phyloP scores from a whole-genome alignment of 2,329 filamentous ascomycete species.

The Didymella lethalis region DNA sequence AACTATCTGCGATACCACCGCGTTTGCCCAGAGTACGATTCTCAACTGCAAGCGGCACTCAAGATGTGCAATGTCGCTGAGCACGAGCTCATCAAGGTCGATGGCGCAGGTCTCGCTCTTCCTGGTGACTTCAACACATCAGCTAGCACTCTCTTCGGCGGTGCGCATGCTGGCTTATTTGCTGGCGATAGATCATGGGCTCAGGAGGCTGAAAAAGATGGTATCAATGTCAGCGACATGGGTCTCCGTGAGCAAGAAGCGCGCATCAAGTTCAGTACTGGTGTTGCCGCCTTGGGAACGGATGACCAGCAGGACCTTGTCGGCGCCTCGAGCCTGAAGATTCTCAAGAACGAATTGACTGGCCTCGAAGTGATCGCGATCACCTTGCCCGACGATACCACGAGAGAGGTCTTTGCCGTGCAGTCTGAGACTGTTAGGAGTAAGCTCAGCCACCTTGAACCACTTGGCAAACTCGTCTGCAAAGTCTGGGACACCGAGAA shows the following conservation, averaged over 20 bases:
- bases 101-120: slow-evolving; percentile 61
- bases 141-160: slow-evolving; percentile 72
- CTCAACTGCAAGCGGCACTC: slow-evolving; percentile 72
- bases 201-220: slow-evolving; percentile 33
- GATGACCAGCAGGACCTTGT: slow-evolving; percentile 53
- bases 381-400: slow-evolving; percentile 54
- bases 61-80: slow-evolving; percentile 71
- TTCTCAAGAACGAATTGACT: slow-evolving; percentile 32
- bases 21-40: slow-evolving; percentile 81
- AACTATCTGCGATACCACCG: slow-evolving; percentile 85
- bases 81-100: slow-evolving; percentile 69
- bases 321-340: slow-evolving; percentile 25
- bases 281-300: slow-evolving; percentile 57
- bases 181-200: slow-evolving; percentile 55
- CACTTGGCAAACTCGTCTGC: slow-evolving; percentile 63
- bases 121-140: slow-evolving; percentile 85
- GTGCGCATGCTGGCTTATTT: slow-evolving; percentile 56
- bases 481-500: slow-evolving; percentile 59
- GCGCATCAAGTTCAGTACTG: slow-evolving; percentile 59
- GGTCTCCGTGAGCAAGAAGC: slow-evolving; percentile 59
- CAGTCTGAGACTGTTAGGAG: slow-evolving; percentile 44
- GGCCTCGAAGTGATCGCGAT: slow-evolving; percentile 58
- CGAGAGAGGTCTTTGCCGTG: slow-evolving; percentile 57
- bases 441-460: slow-evolving; percentile 55
- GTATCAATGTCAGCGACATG: slow-evolving; percentile 28